These are phyloP conservation scores for Phialemonium atrogriseum DNA, from an alignment of 2,329 filamentous ascomycete species.

Conservation along the genomic window DNA sequence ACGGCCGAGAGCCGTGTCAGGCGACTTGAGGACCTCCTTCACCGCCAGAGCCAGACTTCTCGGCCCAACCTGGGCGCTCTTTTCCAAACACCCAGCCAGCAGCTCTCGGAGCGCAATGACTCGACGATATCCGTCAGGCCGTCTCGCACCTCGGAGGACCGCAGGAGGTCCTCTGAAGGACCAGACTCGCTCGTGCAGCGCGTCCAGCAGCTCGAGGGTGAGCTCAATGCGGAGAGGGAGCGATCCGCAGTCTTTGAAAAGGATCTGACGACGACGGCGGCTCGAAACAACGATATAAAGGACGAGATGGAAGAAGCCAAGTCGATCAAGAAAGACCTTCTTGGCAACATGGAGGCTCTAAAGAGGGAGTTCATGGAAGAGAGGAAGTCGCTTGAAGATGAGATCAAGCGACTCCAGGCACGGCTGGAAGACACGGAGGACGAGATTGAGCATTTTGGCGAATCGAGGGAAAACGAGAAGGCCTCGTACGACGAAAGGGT, in stretches of 20 bases:
- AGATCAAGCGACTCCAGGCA: constrained; percentile 67
- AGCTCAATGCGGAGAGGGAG: constrained; percentile 67
- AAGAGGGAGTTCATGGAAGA: constrained; percentile 84
- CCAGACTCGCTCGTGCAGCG: constrained; percentile 35
- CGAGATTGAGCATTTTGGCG: constrained; percentile 76
- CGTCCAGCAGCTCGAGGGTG: constrained; percentile 62
- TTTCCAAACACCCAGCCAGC: constrained; percentile 40
- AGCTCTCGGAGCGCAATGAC: constrained; percentile 40
- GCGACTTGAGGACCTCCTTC: constrained; percentile 83
- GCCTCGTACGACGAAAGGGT: constrained; percentile 61
- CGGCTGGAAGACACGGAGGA: constrained; percentile 86
- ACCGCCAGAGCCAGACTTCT: constrained; percentile 63
- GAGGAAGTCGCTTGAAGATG: constrained; percentile 71
- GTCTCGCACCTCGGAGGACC: constrained; percentile 31
- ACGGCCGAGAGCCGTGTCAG: constrained; percentile 86
- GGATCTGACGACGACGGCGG: constrained; percentile 52
- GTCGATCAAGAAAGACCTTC: constrained; percentile 85
- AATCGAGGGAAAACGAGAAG: constrained; percentile 76
- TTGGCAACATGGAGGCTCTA: constrained; percentile 89
- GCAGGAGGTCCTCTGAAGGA: constrained; percentile 36
- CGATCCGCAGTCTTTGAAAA: constrained; percentile 58
- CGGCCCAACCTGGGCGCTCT: constrained; percentile 45
- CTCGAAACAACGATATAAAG: constrained; percentile 53
- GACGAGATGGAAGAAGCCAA: constrained; percentile 75
- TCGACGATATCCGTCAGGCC: constrained; percentile 41